Evolutionary conservation across 805 yeast species (phyloP), one percentile per base, ranked within the genome.

Genomic region (Tanozyma kutaoensis): DNA sequence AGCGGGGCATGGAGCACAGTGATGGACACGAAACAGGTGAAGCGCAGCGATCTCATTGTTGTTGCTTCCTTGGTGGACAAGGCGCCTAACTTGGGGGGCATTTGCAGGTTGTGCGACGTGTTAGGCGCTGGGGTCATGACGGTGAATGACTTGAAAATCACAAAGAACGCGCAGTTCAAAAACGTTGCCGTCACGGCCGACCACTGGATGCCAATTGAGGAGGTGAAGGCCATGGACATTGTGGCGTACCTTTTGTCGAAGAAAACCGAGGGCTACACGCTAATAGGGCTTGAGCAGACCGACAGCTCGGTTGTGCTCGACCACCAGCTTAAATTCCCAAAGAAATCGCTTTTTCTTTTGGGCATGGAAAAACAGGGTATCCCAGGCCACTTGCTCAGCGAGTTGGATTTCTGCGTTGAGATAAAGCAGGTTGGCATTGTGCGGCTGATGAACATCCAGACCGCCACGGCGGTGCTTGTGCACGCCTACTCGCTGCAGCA

Each of bases 141-240:
- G 0, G 56, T 88, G 19, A 69, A 81, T 39, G 94, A 85, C 39
- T 43, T 75, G 14, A 48, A 63, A 16, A 76, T 81, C 4, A 68
- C 68, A 30, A 55, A 66, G 7, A 67, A 76, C 40, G 64, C 71
- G 2, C 86, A 79, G 33, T 86, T 86, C 56, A 78, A 72, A 42
- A 73, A 62, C 35, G 96, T 91, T 17, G 93, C 96, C 0, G 94
- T 86, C 8, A 84, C 96, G 0, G 94, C 97, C 1, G 96, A 86
- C 39, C 60, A 67, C 31, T 88, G 96, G 96, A 80, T 85, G 91
- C 96, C 96, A 1, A 76, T 86, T 72, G 45, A 57, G 5, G 88
- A 85, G 46, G 93, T 86, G 4, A 65, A 65, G 30, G 62, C 67
- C 4, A 69, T 52, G 1, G 60, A 58, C 3, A 72, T 86, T 23